Evolutionary conservation across 768 basidiomycete genomes (phyloP), one percentile per base, ranked within the genome.

Genomic region (Kwoniella europaea): DNA sequence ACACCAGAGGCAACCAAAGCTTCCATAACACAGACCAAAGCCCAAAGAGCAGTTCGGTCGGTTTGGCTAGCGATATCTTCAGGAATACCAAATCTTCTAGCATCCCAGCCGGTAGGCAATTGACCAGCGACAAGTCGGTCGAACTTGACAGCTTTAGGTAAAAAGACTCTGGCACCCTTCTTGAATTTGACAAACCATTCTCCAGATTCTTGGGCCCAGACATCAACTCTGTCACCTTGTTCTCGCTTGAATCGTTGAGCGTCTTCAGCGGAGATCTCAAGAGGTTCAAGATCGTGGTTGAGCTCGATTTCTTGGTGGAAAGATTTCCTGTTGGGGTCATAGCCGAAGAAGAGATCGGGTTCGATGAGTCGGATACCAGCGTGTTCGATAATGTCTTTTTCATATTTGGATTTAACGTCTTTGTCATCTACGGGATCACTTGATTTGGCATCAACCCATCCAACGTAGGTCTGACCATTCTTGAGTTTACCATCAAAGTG

Each of bases 161-260:
- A 90, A 74, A 90, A 87, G 71, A 99, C 87, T 56, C 92, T 90
- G 12, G 97, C 94, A 62, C 97, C 97, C 85, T 93, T 96, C 90
- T 98, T 98, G 87, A 98, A 90, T 85, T 98, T 97, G 82, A 94
- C 94, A 79, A 92, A 94, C 93, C 92, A 97, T 81, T 96, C 92
- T n/a, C 91, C 93, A 15, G 91, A 91, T 81, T 92, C 91, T 56
- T 89, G 91, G 0, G 90, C 90, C 94, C 94, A 98, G 77, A 93
- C 88, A 81, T 99, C 96, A 81, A 93, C 94, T 82, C 94, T 96
- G 78, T 96, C 93, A 69, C 92, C 94, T 79, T 98, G 97, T 81
- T 98, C 93, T 67, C 91, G 88, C 86, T 97, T 96, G 89, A 96
- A 98, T 79, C 92, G 94, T 72, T 91, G 88, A 2, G 96, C 96